Base-by-base conservation (phyloP, 2,329 filamentous ascomycete species). In the Fusarium sp. region DNA sequence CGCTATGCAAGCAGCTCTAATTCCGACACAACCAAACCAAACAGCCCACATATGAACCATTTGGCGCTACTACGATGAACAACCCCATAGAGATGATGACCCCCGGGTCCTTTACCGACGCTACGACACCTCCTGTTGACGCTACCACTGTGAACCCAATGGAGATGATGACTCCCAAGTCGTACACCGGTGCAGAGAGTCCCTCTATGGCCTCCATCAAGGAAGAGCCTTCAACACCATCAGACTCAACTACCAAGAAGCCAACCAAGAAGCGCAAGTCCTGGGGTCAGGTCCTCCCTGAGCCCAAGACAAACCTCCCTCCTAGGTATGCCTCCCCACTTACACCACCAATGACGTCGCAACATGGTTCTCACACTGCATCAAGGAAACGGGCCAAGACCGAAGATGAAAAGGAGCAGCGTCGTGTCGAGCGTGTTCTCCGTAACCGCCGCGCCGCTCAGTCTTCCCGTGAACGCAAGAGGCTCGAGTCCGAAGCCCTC, bases 351-450 rank as follows among this genome's bases (percentile, higher is more conserved):
- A 16, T 50, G 14, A 58, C 18, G 1, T 50, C 20, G 9, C 20
- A 14, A 40, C 18, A 16, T 4, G 29, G 18, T 25, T n/a, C 74
- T 79, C 76, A 79, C 71, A 76, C 4, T 56, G 8, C 55, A 64
- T 7, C 9, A 68, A 93, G 92, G 72, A 99, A 99, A 88, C 93
- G 96, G 68, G 96, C 96, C 74, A 99, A 98, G 87, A 99, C 96
- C 3, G 95, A 97, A 76, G 96, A 97, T 77, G 96, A 99, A 82
- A 99, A 99, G 83, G 96, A 98, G 82, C 96, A 99, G 81, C 91
- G 96, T 46, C 92, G 96, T 67, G 96, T 98, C 60, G 96, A 99
- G 84, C 93, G 96, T 68, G 96, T 99, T 71, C 93, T 98, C 74
- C 91, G 96, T 46, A 99, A 99, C 79, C 93, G 96, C 71, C 92